Conservation (phyloP, 2,329 filamentous ascomycete species). For the Aureobasidium leucospermi region DNA sequence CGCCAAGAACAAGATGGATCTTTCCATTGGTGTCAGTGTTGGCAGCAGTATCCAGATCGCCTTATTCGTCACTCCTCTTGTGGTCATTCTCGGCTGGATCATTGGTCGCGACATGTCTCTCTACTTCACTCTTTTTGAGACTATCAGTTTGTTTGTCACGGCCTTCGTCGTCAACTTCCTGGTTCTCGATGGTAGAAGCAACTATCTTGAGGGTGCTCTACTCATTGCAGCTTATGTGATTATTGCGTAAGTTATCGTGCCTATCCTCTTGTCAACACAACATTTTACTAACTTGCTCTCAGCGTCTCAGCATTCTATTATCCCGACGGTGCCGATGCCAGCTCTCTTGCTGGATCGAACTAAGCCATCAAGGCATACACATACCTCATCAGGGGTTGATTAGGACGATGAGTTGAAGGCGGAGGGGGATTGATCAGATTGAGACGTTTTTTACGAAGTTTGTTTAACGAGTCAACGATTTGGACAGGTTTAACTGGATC, state of each 20-base stretch:
- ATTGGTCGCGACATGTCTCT: conserved; percentile 63
- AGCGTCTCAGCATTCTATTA: conserved; percentile 43
- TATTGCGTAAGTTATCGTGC: conserved; percentile 49
- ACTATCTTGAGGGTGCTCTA: conserved; percentile 72
- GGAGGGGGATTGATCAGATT: background rate
- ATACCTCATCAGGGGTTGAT: background rate
- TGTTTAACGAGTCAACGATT: background rate
- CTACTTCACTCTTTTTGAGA: conserved; percentile 56
- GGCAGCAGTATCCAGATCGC: conserved; percentile 76
- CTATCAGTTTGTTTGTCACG: conserved; percentile 70
- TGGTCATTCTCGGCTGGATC: conserved; percentile 72
- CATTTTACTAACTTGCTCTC: background rate
- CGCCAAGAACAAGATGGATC: conserved; percentile 78
- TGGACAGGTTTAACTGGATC: background rate
- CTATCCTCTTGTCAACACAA: background rate
- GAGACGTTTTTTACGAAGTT: background rate
- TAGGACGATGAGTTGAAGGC: background rate
- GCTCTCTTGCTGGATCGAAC: conserved; percentile 33
- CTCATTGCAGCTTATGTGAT: conserved; percentile 73
- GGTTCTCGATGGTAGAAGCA: conserved; percentile 73
- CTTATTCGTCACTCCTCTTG: conserved; percentile 68
- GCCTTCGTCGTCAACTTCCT: conserved; percentile 82
- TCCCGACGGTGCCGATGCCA: conserved; percentile 35
- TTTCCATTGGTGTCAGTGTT: conserved; percentile 73
- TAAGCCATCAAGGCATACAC: background rate